These are phyloP conservation scores for Waitea zeae DNA, from an alignment of 1,284 basidiomycete species.

Conservation along the genomic window DNA sequence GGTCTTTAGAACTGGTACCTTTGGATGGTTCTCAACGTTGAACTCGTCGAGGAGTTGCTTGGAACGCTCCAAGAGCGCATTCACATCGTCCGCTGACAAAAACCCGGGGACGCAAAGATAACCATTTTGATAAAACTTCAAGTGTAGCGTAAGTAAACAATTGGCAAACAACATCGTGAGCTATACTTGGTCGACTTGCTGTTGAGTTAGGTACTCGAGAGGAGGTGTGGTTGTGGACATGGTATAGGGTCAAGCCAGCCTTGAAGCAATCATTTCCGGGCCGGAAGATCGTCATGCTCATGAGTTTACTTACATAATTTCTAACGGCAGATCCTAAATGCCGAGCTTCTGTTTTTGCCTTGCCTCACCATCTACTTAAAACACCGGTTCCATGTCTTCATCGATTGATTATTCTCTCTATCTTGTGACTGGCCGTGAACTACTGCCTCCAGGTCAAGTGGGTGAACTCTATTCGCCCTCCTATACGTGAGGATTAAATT, in stretches of 20 bases:
- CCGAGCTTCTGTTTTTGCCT: too few relatives aligned
- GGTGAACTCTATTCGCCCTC: too few relatives aligned
- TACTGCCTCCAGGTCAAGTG: slow-evolving; percentile 71
- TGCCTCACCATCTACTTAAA: too few relatives aligned
- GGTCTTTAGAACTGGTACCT: slow-evolving; percentile 26
- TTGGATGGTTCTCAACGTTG: slow-evolving; percentile 61
- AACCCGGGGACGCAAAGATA: slow-evolving; percentile 73
- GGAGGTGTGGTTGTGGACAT: neutral
- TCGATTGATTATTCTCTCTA: slow-evolving; percentile 67
- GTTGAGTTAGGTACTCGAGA: slow-evolving; percentile 25
- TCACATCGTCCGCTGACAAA: slow-evolving; percentile 37
- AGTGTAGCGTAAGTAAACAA: neutral
- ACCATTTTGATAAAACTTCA: slow-evolving; percentile 11
- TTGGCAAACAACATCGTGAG: neutral
- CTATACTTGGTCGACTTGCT: slow-evolving; percentile 33
- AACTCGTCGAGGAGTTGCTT: slow-evolving; percentile 66
- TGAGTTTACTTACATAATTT: too few relatives aligned
- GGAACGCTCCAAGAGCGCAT: slow-evolving; percentile 49
- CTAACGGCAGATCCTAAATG: too few relatives aligned
- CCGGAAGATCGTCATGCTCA: too few relatives aligned
- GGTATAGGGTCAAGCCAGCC: neutral
- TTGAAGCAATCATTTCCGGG: too few relatives aligned
- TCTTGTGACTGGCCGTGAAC: slow-evolving; percentile 71
- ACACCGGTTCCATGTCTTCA: too few relatives aligned
- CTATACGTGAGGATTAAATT: too few relatives aligned